Base-by-base conservation (phyloP, 176 grass and related monocot species). In the Avena insularis region DNA sequence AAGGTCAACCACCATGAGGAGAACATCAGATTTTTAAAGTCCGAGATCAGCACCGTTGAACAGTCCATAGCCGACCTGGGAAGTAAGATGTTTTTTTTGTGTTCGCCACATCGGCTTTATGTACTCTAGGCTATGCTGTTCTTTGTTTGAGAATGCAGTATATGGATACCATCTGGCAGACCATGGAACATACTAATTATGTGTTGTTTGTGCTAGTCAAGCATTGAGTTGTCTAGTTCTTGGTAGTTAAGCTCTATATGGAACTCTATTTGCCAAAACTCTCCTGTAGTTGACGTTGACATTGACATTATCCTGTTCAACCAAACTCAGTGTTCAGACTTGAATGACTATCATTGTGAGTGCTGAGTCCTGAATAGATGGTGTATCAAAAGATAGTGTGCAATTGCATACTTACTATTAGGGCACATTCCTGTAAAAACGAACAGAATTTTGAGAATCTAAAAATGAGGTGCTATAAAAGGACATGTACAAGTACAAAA, bases 1-100 rank as follows among this genome's bases (percentile, higher is more conserved):
- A 87, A 92, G 81, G 83, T 92, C 78, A 89, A 90, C 57, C 90
- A 95, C 83, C 89, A 98, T 43, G 93, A 98, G 56, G 78, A 92
- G 47, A 92, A 92, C 83, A 73, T 95, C 35, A 91, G 69, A 68
- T 86, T 92, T 82, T 86, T 98, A 80, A 95, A 92, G 17, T 87
- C 91, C 16, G 54, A 92, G 72, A 87, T 93, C 61, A 70, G 89
- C 60, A 78, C 49, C 9, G 35, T 89, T 1, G 86, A 95, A 20
- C 89, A 84, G 62, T 83, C 33, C 0, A 78, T 88, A 55, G 9
- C 74, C 35, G 89, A 92, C 80, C 71, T 93, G 68, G 72, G n/a
- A 91, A 89, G 95, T 98, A 82, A 78, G 89, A 61, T 72, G 36
- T 66, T 63, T 51, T 35, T 25, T 50, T 46, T 80, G 11, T 15